Percentiles rank a stretch among this genome's conserved stretches.
Evolutionary conservation across 805 yeast genomes (phyloP).

Genomic region (Wickerhamomyces subpelliculosus): DNA sequence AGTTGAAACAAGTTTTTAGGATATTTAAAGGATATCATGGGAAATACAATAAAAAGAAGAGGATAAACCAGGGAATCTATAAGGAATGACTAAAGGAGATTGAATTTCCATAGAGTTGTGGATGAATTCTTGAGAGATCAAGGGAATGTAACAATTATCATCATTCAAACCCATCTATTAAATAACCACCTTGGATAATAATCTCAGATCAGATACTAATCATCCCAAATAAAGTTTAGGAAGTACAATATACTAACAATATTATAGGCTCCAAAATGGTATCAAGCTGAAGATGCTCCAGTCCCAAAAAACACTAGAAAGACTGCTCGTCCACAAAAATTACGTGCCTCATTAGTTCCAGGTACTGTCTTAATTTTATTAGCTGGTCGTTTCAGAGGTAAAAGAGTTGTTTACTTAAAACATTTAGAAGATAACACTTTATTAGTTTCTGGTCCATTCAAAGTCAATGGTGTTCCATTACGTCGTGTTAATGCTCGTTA

Average conservation of each 20-base stretch:
- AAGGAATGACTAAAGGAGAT: too few species aligned
- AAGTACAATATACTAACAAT: slow-evolving; percentile 3
- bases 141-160: too few species aligned
- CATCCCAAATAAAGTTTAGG: neutral
- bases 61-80: too few species aligned
- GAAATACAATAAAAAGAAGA: too few species aligned
- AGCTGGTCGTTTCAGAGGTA: slow-evolving; percentile 99
- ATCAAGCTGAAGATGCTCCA: slow-evolving; percentile 86
- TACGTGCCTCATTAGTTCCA: slow-evolving; percentile 93
- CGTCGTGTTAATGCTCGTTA: slow-evolving; percentile 98
- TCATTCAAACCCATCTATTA: too few species aligned
- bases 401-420: slow-evolving; percentile 98
- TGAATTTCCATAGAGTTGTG: too few species aligned
- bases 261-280: slow-evolving; percentile 78
- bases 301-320: slow-evolving; percentile 87
- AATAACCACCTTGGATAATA: too few species aligned
- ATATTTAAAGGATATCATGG: too few species aligned
- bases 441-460: slow-evolving; percentile 98
- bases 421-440: slow-evolving; percentile 96
- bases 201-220: neutral
- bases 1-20: too few species aligned
- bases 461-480: slow-evolving; percentile 98
- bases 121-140: too few species aligned
- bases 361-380: slow-evolving; percentile 96
- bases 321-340: slow-evolving; percentile 86